Evolutionary conservation across 495 filamentous ascomycete species (phyloP).

Genomic region (Aspergillus haitiensis): DNA sequence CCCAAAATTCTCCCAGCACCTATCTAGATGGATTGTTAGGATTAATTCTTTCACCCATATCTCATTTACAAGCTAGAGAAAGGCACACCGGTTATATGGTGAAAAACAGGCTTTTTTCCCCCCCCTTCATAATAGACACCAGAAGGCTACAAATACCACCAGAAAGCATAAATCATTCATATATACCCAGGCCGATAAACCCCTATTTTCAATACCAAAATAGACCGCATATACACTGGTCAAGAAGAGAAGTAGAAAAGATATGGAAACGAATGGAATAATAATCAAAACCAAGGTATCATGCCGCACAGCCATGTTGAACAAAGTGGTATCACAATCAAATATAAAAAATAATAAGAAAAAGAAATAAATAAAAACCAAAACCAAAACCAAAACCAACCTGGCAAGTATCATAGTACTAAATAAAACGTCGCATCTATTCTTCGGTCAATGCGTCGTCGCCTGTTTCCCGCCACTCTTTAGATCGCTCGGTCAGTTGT

Average conservation of each 20-base stretch:
- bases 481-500: conserved; percentile 70
- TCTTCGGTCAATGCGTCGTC: conserved; percentile 87
- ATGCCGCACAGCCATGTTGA: conserved; percentile 44
- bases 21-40: too few relatives aligned
- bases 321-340: conserved; percentile 50
- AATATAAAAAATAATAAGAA: conserved; percentile 15
- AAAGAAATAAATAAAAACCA: conserved; percentile 13
- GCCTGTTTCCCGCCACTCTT: conserved; percentile 84
- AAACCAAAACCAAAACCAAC: conserved; percentile 6
- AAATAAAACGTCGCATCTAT: conserved; percentile 25
- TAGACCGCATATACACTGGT: conserved; percentile 3
- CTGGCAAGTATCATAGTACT: conserved; percentile 13
- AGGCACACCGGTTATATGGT: background rate
- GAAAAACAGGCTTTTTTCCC: background rate
- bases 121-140: too few relatives aligned
- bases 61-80: background rate
- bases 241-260: conserved; percentile 11
- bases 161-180: conserved; percentile 17
- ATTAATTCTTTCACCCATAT: too few relatives aligned
- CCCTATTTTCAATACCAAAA: background rate
- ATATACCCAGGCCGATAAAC: background rate
- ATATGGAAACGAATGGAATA: conserved; percentile 28
- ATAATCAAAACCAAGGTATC: conserved; percentile 40
- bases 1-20: too few relatives aligned
- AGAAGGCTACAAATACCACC: conserved; percentile 13